Evolutionary conservation across 2,329 filamentous ascomycete species (phyloP).

Genomic region (Fusarium pseudocircinatum): DNA sequence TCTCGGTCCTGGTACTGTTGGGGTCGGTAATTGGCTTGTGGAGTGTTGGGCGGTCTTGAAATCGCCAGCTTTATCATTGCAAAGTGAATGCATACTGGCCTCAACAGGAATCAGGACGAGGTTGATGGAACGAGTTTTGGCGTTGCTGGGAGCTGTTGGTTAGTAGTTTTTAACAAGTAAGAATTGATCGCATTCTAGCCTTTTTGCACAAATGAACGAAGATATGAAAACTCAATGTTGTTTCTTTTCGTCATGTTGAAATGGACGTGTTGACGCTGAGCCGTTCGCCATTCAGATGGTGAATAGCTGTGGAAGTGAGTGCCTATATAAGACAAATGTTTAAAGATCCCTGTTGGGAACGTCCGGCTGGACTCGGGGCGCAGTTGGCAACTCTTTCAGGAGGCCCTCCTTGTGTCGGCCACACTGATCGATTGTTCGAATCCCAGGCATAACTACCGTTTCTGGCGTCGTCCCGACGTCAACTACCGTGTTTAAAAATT

Average conservation of each 20-base stretch:
- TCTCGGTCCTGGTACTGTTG: constrained; percentile 1
- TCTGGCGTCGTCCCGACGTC: neutral
- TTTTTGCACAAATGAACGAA: neutral
- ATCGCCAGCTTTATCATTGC: neutral
- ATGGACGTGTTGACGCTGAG: neutral
- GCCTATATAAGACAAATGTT: neutral
- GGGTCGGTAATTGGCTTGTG: neutral
- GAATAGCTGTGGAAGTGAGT: too few species aligned
- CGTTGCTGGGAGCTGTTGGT: constrained; percentile 23
- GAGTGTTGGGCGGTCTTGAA: neutral
- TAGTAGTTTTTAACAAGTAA: constrained; percentile 16
- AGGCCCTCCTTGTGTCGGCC: neutral
- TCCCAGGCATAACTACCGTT: constrained; percentile 27
- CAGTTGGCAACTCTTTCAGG: neutral
- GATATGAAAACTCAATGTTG: neutral
- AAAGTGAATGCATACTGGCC: constrained; percentile 2
- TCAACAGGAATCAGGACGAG: constrained; percentile 1
- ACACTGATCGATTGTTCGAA: constrained; percentile 15
- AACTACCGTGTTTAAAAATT: neutral
- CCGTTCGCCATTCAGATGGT: too few species aligned
- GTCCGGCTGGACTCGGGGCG: neutral
- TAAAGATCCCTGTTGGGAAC: neutral
- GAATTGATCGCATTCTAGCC: constrained; percentile 6
- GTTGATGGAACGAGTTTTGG: constrained; percentile 6
- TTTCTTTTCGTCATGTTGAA: neutral